Evolutionary conservation across 495 filamentous ascomycete species (phyloP).

Genomic region (Elasticomyces elasticus): DNA sequence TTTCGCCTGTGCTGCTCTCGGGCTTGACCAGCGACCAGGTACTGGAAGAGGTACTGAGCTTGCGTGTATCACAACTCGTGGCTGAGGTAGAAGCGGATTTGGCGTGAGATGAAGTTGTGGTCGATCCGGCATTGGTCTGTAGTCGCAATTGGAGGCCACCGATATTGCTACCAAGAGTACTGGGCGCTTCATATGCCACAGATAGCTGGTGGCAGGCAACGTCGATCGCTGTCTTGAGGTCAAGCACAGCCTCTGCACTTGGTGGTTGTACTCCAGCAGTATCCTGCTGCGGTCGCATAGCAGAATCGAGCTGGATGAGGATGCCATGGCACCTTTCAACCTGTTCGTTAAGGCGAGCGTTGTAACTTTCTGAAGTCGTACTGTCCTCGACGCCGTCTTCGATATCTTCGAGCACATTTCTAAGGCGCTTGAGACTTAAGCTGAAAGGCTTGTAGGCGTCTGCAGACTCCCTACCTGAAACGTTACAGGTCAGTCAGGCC

Average conservation of each 20-base stretch:
- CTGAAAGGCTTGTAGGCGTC: not conserved
- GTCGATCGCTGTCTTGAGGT: slow-evolving; percentile 1
- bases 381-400: not conserved
- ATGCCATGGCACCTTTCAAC: not conserved
- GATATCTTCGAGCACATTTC: slow-evolving; percentile 4
- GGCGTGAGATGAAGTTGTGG: too few species aligned
- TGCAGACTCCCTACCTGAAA: not conserved
- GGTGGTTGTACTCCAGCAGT: not conserved
- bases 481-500: not conserved
- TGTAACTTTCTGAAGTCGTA: not conserved
- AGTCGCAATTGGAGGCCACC: not conserved
- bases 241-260: not conserved
- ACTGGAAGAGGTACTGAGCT: slow-evolving; percentile 2
- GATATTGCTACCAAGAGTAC: not conserved
- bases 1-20: not conserved
- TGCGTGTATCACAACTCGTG: not conserved
- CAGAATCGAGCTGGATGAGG: not conserved
- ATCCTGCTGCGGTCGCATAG: not conserved
- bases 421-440: not conserved
- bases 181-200: not conserved
- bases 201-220: slow-evolving; percentile 1
- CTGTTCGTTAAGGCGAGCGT: not conserved
- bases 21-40: not conserved
- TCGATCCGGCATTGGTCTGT: not conserved
- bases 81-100: not conserved